Conservation (phyloP, 805 yeast genomes). For the Zygoascus biomembranicola region DNA sequence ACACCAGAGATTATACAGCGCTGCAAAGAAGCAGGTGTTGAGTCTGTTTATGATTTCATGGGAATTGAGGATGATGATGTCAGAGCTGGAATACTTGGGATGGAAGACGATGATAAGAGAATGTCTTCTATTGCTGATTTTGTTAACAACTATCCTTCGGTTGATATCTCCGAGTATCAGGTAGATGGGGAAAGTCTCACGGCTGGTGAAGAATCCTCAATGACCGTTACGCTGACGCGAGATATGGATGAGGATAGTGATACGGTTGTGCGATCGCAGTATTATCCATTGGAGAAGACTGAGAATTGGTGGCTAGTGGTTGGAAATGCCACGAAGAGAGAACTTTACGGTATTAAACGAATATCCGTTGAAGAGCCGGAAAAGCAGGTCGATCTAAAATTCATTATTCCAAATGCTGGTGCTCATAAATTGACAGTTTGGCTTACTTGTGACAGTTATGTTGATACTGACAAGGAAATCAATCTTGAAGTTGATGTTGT, state of each 20-base stretch:
- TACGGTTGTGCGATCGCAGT: constrained; percentile 48
- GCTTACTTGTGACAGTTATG: constrained; percentile 85
- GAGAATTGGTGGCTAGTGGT: constrained; percentile 87
- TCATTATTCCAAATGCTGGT: constrained; percentile 55
- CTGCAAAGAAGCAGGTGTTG: constrained; percentile 47
- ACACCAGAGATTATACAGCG: constrained; percentile 40
- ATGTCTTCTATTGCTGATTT: constrained; percentile 70
- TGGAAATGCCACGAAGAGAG: constrained; percentile 55
- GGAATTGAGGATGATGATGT: constrained; percentile 58
- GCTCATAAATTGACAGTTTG: constrained; percentile 57
- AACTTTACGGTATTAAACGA: constrained; percentile 67
- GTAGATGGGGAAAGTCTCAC: constrained; percentile 34
- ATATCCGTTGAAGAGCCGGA: constrained; percentile 43
- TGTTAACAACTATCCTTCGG: constrained; percentile 82
- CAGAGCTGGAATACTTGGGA: constrained; percentile 50
- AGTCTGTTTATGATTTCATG: constrained; percentile 73
- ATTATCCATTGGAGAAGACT: constrained; percentile 49
- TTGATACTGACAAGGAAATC: constrained; percentile 89
- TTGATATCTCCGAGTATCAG: constrained; percentile 54
- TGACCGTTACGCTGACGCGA: constrained; percentile 32
- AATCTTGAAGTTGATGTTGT: constrained; percentile 33
- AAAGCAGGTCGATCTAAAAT: constrained; percentile 45
- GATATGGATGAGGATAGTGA: constrained; percentile 64
- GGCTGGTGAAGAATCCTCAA: constrained; percentile 40
- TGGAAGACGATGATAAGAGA: constrained; percentile 34